Evolutionary conservation across 2,329 filamentous ascomycete genomes (phyloP).

Genomic region (Cercospora sp.): DNA sequence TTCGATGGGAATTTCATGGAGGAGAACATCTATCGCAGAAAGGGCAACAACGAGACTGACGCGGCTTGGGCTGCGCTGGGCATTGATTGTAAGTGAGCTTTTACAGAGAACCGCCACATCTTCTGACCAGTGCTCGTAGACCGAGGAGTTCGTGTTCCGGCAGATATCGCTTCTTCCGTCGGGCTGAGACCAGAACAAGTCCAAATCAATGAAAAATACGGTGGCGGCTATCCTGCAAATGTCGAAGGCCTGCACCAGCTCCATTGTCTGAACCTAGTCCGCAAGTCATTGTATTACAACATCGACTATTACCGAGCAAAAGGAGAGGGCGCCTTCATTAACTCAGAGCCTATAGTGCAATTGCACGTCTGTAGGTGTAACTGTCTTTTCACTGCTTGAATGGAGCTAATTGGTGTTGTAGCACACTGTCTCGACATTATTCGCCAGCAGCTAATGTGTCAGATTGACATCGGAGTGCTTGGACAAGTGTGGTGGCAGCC

Average conservation of each 20-base stretch:
- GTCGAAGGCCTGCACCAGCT: constrained; percentile 60
- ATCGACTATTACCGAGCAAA: constrained; percentile 58
- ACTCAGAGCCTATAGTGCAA: constrained; percentile 57
- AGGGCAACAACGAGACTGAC: constrained; percentile 50
- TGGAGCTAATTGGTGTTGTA: constrained; percentile 29
- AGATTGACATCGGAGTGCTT: constrained; percentile 60
- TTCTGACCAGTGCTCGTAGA: constrained; percentile 1
- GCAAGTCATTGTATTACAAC: constrained; percentile 62
- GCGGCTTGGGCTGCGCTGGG: constrained; percentile 59
- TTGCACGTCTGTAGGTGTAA: constrained; percentile 58
- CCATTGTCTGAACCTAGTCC: constrained; percentile 62
- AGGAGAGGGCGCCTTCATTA: constrained; percentile 57
- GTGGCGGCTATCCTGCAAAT: constrained; percentile 60
- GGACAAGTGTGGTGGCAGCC: constrained; percentile 62
- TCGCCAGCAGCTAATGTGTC: constrained; percentile 67
- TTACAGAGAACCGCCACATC: background rate
- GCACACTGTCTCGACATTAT: constrained; percentile 64
- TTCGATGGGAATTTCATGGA: constrained; percentile 62
- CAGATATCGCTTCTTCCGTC: constrained; percentile 37
- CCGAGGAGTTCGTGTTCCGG: constrained; percentile 19
- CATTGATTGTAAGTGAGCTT: constrained; percentile 44
- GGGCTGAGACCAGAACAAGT: constrained; percentile 59
- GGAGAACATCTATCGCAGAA: constrained; percentile 55
- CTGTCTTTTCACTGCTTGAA: background rate
- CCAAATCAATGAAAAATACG: constrained; percentile 56